phyloP scores from a whole-genome alignment of 2,329 filamentous ascomycete species.

The Hymenoscyphus albidus region DNA sequence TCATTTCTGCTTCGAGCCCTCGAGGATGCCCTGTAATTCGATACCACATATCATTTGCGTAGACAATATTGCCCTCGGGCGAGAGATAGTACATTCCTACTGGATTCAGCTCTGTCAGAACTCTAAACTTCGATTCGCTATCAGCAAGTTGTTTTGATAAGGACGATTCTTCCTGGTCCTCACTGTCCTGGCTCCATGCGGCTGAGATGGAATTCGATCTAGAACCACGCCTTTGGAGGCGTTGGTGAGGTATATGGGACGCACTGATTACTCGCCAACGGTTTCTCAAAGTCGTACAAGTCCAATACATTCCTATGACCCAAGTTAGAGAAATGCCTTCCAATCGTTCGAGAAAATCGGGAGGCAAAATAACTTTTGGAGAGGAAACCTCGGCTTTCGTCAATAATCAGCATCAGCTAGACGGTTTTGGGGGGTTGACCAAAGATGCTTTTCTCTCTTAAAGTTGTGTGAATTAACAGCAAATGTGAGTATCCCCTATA shows the following conservation, averaged over 20 bases:
- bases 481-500: neutral
- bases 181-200: neutral
- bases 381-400: neutral
- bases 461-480: no score
- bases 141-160: conserved; percentile 38
- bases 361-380: neutral
- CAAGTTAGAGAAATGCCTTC: neutral
- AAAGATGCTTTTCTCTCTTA: no score
- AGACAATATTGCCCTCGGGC: conserved; percentile 50
- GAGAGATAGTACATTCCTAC: conserved; percentile 73
- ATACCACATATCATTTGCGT: conserved; percentile 67
- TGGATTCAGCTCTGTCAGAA: conserved; percentile 77
- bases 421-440: no score
- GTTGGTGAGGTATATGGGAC: conserved; percentile 35
- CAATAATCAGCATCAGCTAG: no score
- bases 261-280: conserved; percentile 39
- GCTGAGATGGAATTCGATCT: neutral
- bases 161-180: conserved; percentile 13
- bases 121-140: conserved; percentile 72
- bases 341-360: neutral
- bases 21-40: conserved; percentile 46
- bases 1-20: conserved; percentile 39
- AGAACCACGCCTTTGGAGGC: conserved; percentile 19
- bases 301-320: conserved; percentile 54
- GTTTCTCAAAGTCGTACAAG: conserved; percentile 51